These are phyloP conservation scores for Ophiostoma montium DNA, from an alignment of 2,329 filamentous ascomycete species.

Conservation along the genomic window DNA sequence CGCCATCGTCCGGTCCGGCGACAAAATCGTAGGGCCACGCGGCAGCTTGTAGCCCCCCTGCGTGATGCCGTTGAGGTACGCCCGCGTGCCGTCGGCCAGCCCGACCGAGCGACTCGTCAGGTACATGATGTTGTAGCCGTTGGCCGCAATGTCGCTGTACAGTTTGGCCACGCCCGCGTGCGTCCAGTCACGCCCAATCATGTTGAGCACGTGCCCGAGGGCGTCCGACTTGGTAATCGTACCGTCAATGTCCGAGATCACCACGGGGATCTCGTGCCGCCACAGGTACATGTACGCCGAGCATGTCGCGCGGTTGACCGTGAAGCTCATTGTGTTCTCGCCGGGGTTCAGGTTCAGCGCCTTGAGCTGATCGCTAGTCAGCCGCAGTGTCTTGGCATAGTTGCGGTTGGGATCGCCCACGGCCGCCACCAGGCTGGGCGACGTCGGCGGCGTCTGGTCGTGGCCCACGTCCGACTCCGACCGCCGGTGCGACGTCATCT, in stretches of 20 bases:
- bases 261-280: slow-evolving; percentile 80
- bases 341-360: slow-evolving; percentile 67
- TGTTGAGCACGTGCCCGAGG: slow-evolving; percentile 84
- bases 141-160: slow-evolving; percentile 87
- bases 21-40: slow-evolving; percentile 85
- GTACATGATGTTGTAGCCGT: slow-evolving; percentile 98
- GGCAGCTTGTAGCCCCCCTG: slow-evolving; percentile 82
- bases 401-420: slow-evolving; percentile 62
- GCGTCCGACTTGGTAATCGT: slow-evolving; percentile 98
- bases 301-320: slow-evolving; percentile 87
- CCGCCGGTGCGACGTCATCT: slow-evolving; percentile 36
- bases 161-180: slow-evolving; percentile 93
- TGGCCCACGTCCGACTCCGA: slow-evolving; percentile 53
- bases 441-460: slow-evolving; percentile 51
- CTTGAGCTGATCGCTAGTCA: slow-evolving; percentile 93
- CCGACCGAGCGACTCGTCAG: slow-evolving; percentile 88
- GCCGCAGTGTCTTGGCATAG: slow-evolving; percentile 88
- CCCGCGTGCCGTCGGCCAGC: slow-evolving; percentile 77
- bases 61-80: slow-evolving; percentile 76
- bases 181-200: slow-evolving; percentile 96
- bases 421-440: slow-evolving; percentile 44
- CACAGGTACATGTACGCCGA: slow-evolving; percentile 87
- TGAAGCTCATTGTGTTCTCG: slow-evolving; percentile 91
- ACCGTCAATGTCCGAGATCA: slow-evolving; percentile 96
- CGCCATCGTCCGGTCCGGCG: slow-evolving; percentile 87